Conservation (phyloP, 2,329 filamentous ascomycete genomes). For the Colletotrichum lindemuthianum region DNA sequence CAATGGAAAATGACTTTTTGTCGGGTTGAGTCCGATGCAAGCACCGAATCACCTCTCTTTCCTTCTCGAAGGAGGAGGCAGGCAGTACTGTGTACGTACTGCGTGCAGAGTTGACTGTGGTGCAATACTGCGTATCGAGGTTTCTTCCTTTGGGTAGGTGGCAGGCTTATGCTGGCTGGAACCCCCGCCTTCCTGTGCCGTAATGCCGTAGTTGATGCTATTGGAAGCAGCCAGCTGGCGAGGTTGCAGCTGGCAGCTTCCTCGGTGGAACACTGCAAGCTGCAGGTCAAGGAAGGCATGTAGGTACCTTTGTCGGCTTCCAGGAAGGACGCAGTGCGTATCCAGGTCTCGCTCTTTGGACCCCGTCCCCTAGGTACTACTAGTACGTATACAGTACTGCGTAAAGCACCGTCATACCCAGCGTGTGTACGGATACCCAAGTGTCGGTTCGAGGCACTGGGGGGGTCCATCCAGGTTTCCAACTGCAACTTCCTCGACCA, state of each 20-base stretch:
- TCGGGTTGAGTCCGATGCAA: conserved; percentile 22
- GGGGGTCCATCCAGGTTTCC: too few relatives aligned
- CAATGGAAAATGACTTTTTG: conserved; percentile 1
- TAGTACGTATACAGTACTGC: too few relatives aligned
- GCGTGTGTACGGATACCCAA: too few relatives aligned
- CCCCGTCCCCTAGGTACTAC: too few relatives aligned
- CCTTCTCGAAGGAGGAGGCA: conserved; percentile 9
- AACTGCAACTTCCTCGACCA: too few relatives aligned
- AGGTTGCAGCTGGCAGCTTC: conserved; percentile 10
- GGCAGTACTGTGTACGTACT: background rate
- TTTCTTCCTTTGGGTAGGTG: background rate
- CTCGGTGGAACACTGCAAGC: conserved; percentile 1
- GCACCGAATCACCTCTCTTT: too few relatives aligned
- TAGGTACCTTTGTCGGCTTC: background rate
- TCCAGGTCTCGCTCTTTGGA: too few relatives aligned
- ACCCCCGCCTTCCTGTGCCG: conserved; percentile 31
- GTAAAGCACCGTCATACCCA: too few relatives aligned
- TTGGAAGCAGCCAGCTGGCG: conserved; percentile 2
- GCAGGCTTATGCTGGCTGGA: conserved; percentile 15
- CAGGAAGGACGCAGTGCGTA: too few relatives aligned
- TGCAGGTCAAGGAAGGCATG: conserved; percentile 15
- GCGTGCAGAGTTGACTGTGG: background rate
- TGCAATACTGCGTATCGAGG: background rate
- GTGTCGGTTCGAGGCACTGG: too few relatives aligned
- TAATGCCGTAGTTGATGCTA: conserved; percentile 32